Percentiles rank a stretch among this genome's conserved stretches.
phyloP scores from a whole-genome alignment of 768 basidiomycete species.

The Exidia glandulosa region DNA sequence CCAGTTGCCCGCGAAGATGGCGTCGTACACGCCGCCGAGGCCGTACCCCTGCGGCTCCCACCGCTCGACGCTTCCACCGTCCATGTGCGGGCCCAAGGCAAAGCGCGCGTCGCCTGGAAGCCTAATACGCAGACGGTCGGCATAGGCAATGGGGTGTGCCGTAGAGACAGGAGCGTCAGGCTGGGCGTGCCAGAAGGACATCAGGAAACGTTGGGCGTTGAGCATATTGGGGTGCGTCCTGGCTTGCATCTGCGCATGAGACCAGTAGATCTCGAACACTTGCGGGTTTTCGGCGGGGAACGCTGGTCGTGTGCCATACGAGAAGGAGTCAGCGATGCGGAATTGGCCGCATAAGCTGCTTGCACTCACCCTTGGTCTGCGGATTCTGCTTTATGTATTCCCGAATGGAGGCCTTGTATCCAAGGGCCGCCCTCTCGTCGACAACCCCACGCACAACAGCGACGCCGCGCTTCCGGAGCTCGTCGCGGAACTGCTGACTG shows the following conservation, averaged over 20 bases:
- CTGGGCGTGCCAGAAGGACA: conserved; percentile 48
- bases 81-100: conserved; percentile 46
- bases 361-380: conserved; percentile 11
- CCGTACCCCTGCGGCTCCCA: neutral
- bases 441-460: conserved; percentile 50
- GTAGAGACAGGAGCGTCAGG: conserved; percentile 36
- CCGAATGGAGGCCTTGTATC: conserved; percentile 32
- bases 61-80: neutral
- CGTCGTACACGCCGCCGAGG: neutral
- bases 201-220: conserved; percentile 43
- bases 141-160: conserved; percentile 57
- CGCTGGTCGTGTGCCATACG: conserved; percentile 20
- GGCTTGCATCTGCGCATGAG: conserved; percentile 48
- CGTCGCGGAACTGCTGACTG: conserved; percentile 30
- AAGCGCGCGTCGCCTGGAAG: conserved; percentile 60
- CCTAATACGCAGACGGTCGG: conserved; percentile 64
- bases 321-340: neutral
- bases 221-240: conserved; percentile 54
- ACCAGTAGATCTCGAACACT: conserved; percentile 67
- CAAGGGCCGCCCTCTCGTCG: conserved; percentile 20
- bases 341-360: neutral
- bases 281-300: conserved; percentile 59
- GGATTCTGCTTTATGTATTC: conserved; percentile 15
- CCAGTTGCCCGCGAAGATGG: neutral
- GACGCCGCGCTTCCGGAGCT: conserved; percentile 41